A percentile compares a stretch with the other conserved stretches of the same genome.
Conservation (phyloP, 129 eudicot genomes). For the Pseudognaphalium luteoalbum region DNA sequence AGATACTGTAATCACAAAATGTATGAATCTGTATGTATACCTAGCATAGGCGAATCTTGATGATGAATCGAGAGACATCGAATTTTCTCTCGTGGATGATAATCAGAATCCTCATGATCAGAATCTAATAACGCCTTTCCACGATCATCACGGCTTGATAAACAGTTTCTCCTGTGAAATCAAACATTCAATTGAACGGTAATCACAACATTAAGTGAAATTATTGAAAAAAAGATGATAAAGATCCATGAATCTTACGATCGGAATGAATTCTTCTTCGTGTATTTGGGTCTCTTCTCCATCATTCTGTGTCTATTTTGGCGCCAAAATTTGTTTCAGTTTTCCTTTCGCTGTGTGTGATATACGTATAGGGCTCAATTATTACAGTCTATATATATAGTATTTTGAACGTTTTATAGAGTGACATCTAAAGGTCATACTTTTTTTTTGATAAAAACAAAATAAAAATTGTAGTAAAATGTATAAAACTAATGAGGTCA, state of each 20-base stretch:
- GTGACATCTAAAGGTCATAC: no score
- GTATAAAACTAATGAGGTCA: no score
- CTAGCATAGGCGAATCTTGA: constrained; percentile 30
- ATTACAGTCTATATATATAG: background rate
- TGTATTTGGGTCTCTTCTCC: constrained; percentile 31
- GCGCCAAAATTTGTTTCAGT: constrained; percentile 25
- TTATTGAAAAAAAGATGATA: constrained; percentile 11
- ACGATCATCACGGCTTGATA: constrained; percentile 28
- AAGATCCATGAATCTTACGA: constrained; percentile 30
- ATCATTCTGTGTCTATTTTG: constrained; percentile 15
- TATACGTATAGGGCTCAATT: no score
- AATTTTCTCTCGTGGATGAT: constrained; percentile 14
- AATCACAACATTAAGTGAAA: background rate
- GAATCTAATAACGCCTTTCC: constrained; percentile 27
- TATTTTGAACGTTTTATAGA: no score
- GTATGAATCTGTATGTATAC: constrained; percentile 15
- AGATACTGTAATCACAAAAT: background rate
- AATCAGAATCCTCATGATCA: constrained; percentile 21
- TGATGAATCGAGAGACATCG: constrained; percentile 36
- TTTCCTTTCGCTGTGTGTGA: background rate
- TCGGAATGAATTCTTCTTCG: constrained; percentile 35
- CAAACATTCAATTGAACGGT: background rate
- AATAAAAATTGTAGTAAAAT: no score
- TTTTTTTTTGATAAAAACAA: no score
- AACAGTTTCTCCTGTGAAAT: constrained; percentile 26